These are phyloP conservation scores for Pyrus hybrid DNA, from an alignment of 331 rosid genomes.

Conservation along the genomic window DNA sequence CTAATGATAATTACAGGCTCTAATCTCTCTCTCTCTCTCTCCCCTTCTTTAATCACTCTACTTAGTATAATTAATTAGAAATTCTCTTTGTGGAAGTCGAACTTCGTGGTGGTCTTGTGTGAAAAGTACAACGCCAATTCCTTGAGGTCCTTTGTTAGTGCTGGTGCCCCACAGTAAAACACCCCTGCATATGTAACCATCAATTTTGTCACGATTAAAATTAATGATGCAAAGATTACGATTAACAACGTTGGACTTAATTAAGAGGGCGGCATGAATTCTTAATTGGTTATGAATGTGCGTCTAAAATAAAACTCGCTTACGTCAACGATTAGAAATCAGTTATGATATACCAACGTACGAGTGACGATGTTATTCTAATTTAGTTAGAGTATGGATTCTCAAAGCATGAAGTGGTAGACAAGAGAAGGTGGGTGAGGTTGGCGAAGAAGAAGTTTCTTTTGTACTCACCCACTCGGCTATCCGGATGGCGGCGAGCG, in stretches of 20 bases:
- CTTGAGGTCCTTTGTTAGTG: conserved; percentile 33
- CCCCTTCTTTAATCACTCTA: background rate
- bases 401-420: background rate
- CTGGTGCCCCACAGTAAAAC: conserved; percentile 58
- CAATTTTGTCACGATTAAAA: background rate
- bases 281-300: too few species aligned
- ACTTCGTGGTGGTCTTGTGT: conserved; percentile 44
- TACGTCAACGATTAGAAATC: background rate
- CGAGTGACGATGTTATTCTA: background rate
- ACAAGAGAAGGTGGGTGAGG: background rate
- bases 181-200: conserved; percentile 23
- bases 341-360: too few species aligned
- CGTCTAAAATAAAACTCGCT: too few species aligned
- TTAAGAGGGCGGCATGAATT: background rate
- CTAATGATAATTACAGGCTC: background rate
- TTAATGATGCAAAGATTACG: background rate
- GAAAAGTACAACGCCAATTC: conserved; percentile 45
- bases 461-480: conserved; percentile 42
- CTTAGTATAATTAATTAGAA: conserved; percentile 5
- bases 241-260: background rate
- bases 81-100: conserved; percentile 53
- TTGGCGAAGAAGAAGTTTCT: background rate
- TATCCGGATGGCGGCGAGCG: conserved; percentile 53
- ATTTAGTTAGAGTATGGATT: background rate
- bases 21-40: background rate